Evolutionary conservation across 257 asterid genomes (phyloP).

Genomic region (Parsonsia alboflavescens): DNA sequence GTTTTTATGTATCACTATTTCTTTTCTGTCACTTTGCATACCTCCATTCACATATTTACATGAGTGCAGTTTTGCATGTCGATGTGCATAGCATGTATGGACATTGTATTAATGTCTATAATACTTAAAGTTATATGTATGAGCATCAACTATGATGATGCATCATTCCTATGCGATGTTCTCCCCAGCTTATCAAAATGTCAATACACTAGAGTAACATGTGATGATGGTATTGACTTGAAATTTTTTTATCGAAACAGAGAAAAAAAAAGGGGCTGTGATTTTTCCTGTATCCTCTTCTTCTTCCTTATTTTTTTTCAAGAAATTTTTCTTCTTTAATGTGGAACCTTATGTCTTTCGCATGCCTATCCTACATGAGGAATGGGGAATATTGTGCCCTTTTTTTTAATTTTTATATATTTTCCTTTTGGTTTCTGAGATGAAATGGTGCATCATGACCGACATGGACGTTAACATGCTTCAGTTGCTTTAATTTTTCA

Average conservation of each 20-base stretch:
- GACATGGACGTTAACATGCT: neutral
- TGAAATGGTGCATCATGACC: neutral
- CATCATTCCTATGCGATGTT: neutral
- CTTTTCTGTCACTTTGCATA: neutral
- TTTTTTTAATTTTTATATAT: too few species aligned
- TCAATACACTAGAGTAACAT: neutral
- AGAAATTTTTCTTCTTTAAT: too few species aligned
- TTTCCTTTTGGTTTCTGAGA: neutral
- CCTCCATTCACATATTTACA: neutral
- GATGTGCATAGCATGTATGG: neutral
- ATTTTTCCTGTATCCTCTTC: neutral
- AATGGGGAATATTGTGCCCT: neutral
- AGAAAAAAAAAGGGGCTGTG: neutral
- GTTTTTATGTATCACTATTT: neutral
- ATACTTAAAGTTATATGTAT: neutral
- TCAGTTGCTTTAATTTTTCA: constrained; percentile 3
- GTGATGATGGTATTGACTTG: neutral
- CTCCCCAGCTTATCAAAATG: neutral
- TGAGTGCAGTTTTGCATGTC: neutral
- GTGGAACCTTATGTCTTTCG: neutral
- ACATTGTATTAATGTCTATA: neutral
- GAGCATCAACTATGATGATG: neutral
- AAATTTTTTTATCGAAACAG: neutral
- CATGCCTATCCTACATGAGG: neutral
- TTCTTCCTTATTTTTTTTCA: neutral